phyloP scores from a whole-genome alignment of 1,284 basidiomycete species.

The Abortiporus biennis region DNA sequence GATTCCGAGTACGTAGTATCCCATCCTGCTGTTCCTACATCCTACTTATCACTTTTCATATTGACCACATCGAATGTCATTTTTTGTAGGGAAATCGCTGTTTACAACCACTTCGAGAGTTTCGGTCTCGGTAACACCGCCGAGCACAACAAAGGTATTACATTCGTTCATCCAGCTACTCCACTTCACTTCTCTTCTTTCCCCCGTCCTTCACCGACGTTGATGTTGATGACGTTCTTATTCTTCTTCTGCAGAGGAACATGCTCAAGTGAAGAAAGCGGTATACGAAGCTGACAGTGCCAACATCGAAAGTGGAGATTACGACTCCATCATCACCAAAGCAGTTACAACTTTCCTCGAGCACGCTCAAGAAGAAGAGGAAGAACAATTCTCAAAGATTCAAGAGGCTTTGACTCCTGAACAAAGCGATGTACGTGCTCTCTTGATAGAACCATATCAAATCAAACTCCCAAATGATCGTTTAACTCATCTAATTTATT shows the following conservation, averaged over 20 bases:
- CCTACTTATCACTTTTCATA: neutral
- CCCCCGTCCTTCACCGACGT: too few relatives aligned
- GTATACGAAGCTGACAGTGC: conserved; percentile 3
- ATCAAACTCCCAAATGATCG: neutral
- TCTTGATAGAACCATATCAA: neutral
- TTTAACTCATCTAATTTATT: neutral
- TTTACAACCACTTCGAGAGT: conserved; percentile 8
- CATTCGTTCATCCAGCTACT: too few relatives aligned
- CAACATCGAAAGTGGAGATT: neutral
- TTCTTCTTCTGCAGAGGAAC: conserved; percentile 5
- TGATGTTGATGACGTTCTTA: neutral
- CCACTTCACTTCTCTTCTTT: too few relatives aligned
- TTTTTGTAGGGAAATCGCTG: conserved; percentile 5
- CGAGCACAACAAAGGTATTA: conserved; percentile 8
- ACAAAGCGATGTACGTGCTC: conserved; percentile 10
- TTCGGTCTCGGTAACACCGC: conserved; percentile 6
- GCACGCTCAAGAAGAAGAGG: conserved; percentile 7
- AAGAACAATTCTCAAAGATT: conserved; percentile 4
- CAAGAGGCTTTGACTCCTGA: conserved; percentile 1
- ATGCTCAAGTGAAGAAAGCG: conserved; percentile 4
- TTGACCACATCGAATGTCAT: too few relatives aligned
- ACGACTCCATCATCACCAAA: conserved; percentile 4
- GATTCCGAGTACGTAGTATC: conserved; percentile 8
- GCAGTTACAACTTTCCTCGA: conserved; percentile 6
- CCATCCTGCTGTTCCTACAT: too few relatives aligned